Percentiles rank a stretch among this genome's conserved stretches.
Conservation (phyloP, 108 stramenopile species). For the Nitzschia sp. region DNA sequence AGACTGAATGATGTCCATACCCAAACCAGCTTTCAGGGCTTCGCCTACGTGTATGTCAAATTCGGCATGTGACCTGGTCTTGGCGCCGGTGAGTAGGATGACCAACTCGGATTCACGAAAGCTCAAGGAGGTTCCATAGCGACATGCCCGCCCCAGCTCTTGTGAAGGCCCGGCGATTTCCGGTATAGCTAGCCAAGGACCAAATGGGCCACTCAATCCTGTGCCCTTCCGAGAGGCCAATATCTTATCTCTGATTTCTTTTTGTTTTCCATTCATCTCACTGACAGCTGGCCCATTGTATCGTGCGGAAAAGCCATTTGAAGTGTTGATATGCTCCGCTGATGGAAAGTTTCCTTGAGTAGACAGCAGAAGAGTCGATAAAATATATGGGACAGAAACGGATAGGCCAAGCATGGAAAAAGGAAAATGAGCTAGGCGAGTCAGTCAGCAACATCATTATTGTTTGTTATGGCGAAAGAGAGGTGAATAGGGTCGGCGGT, state of each 20-base stretch:
- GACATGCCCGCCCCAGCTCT: conserved; percentile 56
- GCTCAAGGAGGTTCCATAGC: conserved; percentile 66
- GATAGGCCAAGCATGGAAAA: conserved; percentile 4
- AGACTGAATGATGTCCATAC: conserved; percentile 47
- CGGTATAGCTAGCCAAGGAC: conserved; percentile 82
- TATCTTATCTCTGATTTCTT: conserved; percentile 56
- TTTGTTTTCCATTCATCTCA: conserved; percentile 60
- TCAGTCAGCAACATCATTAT: too few relatives aligned
- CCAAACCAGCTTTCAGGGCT: conserved; percentile 64
- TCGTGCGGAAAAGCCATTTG: conserved; percentile 28
- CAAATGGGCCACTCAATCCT: conserved; percentile 81
- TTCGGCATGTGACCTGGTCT: conserved; percentile 58
- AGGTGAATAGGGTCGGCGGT: too few relatives aligned
- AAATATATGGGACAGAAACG: neutral
- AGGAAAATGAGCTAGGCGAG: neutral
- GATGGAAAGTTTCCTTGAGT: conserved; percentile 5
- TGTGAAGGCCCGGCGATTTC: conserved; percentile 67
- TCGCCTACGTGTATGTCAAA: conserved; percentile 80
- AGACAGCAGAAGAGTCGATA: neutral
- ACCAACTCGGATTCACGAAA: conserved; percentile 74
- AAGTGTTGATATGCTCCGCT: conserved; percentile 18
- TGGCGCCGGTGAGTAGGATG: conserved; percentile 78
- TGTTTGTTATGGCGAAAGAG: too few relatives aligned
- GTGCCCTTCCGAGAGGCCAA: conserved; percentile 65
- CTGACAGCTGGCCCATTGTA: conserved; percentile 61